phyloP scores from a whole-genome alignment of 2,329 filamentous ascomycete genomes.

The Chrysosporium keratinophilum region DNA sequence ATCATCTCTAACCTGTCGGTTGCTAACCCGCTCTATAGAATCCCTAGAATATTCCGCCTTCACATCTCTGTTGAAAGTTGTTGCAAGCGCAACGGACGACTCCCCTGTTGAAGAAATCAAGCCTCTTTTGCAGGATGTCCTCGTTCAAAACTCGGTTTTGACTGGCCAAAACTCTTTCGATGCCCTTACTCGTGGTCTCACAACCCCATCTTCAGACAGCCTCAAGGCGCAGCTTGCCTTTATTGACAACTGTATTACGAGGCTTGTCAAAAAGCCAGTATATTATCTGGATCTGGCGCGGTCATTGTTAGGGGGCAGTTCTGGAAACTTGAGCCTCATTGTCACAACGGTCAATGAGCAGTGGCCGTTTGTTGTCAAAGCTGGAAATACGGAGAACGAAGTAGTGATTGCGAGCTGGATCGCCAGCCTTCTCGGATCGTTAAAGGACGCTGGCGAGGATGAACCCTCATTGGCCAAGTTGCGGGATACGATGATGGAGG shows the following conservation, averaged over 20 bases:
- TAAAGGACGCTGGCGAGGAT: constrained; percentile 45
- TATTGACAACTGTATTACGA: constrained; percentile 69
- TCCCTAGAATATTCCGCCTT: constrained; percentile 36
- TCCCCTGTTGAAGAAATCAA: constrained; percentile 28
- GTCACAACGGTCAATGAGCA: constrained; percentile 65
- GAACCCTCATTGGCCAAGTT: constrained; percentile 38
- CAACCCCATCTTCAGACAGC: constrained; percentile 24
- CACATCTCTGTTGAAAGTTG: constrained; percentile 33
- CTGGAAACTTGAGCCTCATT: constrained; percentile 49
- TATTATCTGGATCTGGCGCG: constrained; percentile 57
- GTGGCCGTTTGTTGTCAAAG: constrained; percentile 56
- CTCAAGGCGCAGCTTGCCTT: constrained; percentile 52
- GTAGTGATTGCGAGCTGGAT: constrained; percentile 49
- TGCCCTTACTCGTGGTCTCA: constrained; percentile 31
- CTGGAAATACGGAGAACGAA: constrained; percentile 36
- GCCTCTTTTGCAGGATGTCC: constrained; percentile 26
- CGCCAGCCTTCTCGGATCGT: constrained; percentile 46
- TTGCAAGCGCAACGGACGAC: constrained; percentile 24
- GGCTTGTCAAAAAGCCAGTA: constrained; percentile 65
- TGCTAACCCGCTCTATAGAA: constrained; percentile 15
- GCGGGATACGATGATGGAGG: constrained; percentile 36
- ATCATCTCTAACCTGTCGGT: not conserved
- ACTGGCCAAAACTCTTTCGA: constrained; percentile 27
- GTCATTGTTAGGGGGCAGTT: constrained; percentile 27
- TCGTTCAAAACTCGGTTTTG: constrained; percentile 32